Evolutionary conservation across 495 filamentous ascomycete species (phyloP).

Genomic region (Podospora pseudocomata): DNA sequence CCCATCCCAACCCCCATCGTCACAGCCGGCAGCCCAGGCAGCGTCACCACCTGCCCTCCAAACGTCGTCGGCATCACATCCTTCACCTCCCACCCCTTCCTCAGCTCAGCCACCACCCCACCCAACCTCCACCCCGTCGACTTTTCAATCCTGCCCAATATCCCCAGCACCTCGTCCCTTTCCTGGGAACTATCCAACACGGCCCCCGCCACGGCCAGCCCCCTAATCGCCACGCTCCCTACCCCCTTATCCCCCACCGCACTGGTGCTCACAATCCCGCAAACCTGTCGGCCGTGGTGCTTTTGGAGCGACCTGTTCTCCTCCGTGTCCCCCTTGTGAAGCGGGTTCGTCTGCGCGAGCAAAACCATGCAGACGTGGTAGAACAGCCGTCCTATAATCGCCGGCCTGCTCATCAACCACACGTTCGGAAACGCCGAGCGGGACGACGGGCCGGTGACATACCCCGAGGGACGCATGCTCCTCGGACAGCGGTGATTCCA

Average conservation of each 20-base stretch:
- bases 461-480: conserved; percentile 83
- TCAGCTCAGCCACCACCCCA: conserved; percentile 64
- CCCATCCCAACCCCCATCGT: neutral
- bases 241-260: conserved; percentile 66
- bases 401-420: conserved; percentile 80
- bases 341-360: conserved; percentile 75
- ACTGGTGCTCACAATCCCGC: conserved; percentile 81
- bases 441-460: conserved; percentile 61
- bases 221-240: conserved; percentile 70
- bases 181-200: conserved; percentile 64
- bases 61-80: neutral
- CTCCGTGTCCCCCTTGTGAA: conserved; percentile 46
- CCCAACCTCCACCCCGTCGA: conserved; percentile 76
- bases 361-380: conserved; percentile 83
- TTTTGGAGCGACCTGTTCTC: conserved; percentile 68
- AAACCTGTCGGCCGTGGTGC: conserved; percentile 73
- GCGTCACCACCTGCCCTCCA: neutral
- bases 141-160: conserved; percentile 68
- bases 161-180: conserved; percentile 77
- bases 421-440: conserved; percentile 83
- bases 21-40: neutral
- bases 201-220: conserved; percentile 74
- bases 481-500: conserved; percentile 77
- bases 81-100: conserved; percentile 58
- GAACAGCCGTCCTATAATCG: conserved; percentile 79